phyloP scores from a whole-genome alignment of 495 filamentous ascomycete species.

The Jackrogersella minutella region DNA sequence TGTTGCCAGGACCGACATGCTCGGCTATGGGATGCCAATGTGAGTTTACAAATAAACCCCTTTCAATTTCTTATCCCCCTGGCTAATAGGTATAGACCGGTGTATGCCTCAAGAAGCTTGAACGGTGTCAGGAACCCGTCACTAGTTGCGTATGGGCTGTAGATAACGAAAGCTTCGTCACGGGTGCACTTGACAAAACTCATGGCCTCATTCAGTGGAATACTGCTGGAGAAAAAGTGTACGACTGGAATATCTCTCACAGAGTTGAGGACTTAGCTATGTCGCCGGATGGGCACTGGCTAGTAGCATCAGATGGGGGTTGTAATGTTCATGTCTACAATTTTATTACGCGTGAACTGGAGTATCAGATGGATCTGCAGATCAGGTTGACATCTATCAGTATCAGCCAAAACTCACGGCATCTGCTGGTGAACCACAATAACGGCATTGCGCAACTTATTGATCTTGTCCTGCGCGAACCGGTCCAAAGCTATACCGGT shows the following conservation, averaged over 20 bases:
- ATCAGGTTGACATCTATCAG: conserved; percentile 76
- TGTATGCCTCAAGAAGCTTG: conserved; percentile 65
- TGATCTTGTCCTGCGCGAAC: conserved; percentile 74
- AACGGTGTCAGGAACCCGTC: conserved; percentile 79
- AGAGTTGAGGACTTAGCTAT: conserved; percentile 86
- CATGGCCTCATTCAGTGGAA: conserved; percentile 75
- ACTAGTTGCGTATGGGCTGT: conserved; percentile 87
- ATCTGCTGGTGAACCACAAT: conserved; percentile 82
- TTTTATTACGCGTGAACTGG: conserved; percentile 72
- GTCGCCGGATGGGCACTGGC: conserved; percentile 76
- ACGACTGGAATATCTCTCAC: conserved; percentile 72
- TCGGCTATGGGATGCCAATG: conserved; percentile 79
- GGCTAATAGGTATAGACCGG: conserved; percentile 67
- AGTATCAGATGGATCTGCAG: conserved; percentile 73
- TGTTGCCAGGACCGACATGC: conserved; percentile 79
- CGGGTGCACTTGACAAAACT: conserved; percentile 75
- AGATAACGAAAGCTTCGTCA: conserved; percentile 79
- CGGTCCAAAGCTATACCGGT: conserved; percentile 76
- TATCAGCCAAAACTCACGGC: conserved; percentile 79
- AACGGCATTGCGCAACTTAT: conserved; percentile 78
- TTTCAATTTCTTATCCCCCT: neutral
- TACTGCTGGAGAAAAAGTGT: conserved; percentile 59
- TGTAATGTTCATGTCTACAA: conserved; percentile 82
- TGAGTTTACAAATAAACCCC: conserved; percentile 53
- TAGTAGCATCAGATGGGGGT: conserved; percentile 79